Evolutionary conservation across 2,329 filamentous ascomycete species (phyloP), one percentile per base, ranked within the genome.

Genomic region (Aspergillus sp.): DNA sequence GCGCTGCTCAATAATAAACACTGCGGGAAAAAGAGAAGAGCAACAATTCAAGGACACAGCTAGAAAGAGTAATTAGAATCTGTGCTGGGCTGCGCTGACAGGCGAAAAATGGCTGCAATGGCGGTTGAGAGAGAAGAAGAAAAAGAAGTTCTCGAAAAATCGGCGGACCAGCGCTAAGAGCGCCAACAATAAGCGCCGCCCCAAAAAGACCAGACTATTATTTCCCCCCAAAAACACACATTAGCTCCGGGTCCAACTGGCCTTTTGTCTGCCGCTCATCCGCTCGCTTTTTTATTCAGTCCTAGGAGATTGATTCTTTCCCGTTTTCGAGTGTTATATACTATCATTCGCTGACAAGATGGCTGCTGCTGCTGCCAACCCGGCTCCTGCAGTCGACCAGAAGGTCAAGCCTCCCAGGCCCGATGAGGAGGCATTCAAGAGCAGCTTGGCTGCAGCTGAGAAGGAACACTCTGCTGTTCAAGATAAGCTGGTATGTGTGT

Each of bases 391-490:
- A 55, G 57, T 59, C 50, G 70, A 70, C 60, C 64, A 61, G 52
- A 66, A 69, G 62, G 60, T 61, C 63, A 89, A 84, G 74, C 90
- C 90, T 46, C 81, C 87, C 72, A 89, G 86, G 78, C 93, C 93
- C 42, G 88, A 96, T 70, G 87, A 93, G 74, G 85, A 85, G 56
- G 75, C 78, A 59, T 98, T 84, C 78, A 90, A 95, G 74, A 80
- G 84, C 66, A 79, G 81, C 54, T 78, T 95, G 52, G 84, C 82
- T 44, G 82, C 86, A 73, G 86, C 86, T 22, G 88, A 97, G 73
- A 95, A 95, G 76, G 88, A 87, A 57, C 85, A 95, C 73, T 78
- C 85, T 64, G 82, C 82, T 45, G 79, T 85, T 43, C 86, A 93
- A 74, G 84, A 88, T 59, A 80, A 79, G 62, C 68, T 84, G 63